phyloP scores from a whole-genome alignment of 441 rosid species.

The Arabidopsis lyrata region DNA sequence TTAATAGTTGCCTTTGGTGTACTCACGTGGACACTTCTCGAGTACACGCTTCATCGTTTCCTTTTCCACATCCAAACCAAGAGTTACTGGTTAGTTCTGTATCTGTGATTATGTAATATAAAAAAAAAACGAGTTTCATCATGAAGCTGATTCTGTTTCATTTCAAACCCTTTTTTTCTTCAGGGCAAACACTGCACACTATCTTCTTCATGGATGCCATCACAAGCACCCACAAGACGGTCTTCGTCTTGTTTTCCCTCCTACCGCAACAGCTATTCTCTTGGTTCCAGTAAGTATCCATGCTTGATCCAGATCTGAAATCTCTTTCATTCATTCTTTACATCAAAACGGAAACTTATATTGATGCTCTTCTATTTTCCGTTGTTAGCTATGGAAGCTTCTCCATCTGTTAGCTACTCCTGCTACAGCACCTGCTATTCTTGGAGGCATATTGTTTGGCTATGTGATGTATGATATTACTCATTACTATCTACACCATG shows the following conservation, averaged over 20 bases:
- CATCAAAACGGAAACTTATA: neutral
- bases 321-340: conserved; percentile 4
- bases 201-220: conserved; percentile 98
- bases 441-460: conserved; percentile 93
- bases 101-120: conserved; percentile 2
- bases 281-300: conserved; percentile 64
- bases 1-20: conserved; percentile 65
- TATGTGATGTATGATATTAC: conserved; percentile 92
- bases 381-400: conserved; percentile 79
- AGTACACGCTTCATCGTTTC: conserved; percentile 92
- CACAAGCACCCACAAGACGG: conserved; percentile 99
- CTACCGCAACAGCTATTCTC: conserved; percentile 86
- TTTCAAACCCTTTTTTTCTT: conserved; percentile 7
- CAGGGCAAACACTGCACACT: conserved; percentile 94
- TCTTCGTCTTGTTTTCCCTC: conserved; percentile 96
- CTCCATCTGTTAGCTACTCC: conserved; percentile 67
- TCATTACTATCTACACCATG: conserved; percentile 95
- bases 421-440: conserved; percentile 77
- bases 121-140: neutral
- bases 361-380: neutral
- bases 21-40: conserved; percentile 84
- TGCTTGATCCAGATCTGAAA: conserved; percentile 19
- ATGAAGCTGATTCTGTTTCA: conserved; percentile 14
- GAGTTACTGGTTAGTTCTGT: conserved; percentile 76
- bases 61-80: conserved; percentile 89